phyloP scores from a whole-genome alignment of 2,329 filamentous ascomycete species.

The Herpotrichia juniperi region DNA sequence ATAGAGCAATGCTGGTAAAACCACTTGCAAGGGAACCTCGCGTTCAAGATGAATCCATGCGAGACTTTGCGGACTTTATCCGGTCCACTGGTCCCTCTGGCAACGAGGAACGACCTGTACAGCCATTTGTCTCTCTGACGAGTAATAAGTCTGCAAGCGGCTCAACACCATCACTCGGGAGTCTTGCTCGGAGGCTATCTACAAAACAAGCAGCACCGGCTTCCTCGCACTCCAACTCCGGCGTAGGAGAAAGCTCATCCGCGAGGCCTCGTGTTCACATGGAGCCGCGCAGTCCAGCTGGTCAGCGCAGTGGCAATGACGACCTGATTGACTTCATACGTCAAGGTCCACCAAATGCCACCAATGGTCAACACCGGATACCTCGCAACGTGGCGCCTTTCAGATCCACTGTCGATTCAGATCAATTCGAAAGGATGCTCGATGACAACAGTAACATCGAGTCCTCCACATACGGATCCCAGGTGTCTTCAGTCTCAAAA shows the following conservation, averaged over 20 bases:
- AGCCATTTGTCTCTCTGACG: conserved; percentile 39
- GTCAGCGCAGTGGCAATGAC: conserved; percentile 71
- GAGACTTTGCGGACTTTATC: conserved; percentile 89
- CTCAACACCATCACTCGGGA: conserved; percentile 29
- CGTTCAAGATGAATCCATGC: conserved; percentile 71
- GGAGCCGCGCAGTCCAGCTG: conserved; percentile 70
- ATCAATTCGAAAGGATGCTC: conserved; percentile 64
- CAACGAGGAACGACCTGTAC: conserved; percentile 36
- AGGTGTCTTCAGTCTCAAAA: conserved; percentile 43
- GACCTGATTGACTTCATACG: conserved; percentile 97
- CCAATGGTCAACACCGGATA: conserved; percentile 70
- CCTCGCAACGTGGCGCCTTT: conserved; percentile 85
- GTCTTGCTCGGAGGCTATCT: conserved; percentile 35
- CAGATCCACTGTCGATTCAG: conserved; percentile 83
- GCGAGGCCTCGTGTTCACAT: conserved; percentile 39
- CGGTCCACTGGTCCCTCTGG: conserved; percentile 73
- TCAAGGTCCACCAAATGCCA: conserved; percentile 72
- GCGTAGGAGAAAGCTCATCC: conserved; percentile 26
- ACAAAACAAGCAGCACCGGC: conserved; percentile 22
- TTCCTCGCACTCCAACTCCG: conserved; percentile 20
- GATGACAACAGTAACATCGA: conserved; percentile 39
- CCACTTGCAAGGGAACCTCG: conserved; percentile 72
- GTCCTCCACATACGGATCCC: conserved; percentile 40
- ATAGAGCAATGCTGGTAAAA: conserved; percentile 32
- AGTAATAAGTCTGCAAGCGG: conserved; percentile 20